Conservation (phyloP, 2,329 filamentous ascomycete species). For the Diaporthe vaccinii region DNA sequence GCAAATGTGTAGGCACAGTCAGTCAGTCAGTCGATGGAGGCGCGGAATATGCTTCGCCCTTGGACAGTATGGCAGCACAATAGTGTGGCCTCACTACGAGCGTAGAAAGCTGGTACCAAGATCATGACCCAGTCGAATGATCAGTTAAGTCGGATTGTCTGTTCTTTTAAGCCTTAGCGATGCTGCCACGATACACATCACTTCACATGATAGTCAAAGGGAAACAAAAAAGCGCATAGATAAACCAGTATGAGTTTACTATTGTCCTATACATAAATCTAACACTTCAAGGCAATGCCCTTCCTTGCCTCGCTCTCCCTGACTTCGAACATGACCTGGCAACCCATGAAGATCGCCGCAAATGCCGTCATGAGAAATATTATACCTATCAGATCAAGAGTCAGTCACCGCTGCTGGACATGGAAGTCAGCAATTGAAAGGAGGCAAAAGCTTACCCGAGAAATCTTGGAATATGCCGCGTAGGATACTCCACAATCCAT, state of each 20-base stretch:
- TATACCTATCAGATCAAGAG: conserved; percentile 64
- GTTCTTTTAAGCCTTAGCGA: too few relatives aligned
- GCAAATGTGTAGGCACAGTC: not conserved
- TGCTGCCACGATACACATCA: not conserved
- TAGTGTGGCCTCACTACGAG: not conserved
- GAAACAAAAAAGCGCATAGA: not conserved
- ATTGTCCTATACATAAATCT: conserved; percentile 34
- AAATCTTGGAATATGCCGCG: conserved; percentile 81
- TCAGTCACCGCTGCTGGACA: not conserved
- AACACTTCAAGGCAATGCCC: conserved; percentile 89
- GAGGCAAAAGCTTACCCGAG: conserved; percentile 65
- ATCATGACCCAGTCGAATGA: not conserved
- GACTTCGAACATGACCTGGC: conserved; percentile 97
- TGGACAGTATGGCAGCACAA: not conserved
- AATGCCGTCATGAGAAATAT: conserved; percentile 81
- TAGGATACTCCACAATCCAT: conserved; percentile 84
- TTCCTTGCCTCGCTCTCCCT: conserved; percentile 85
- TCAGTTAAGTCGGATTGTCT: too few relatives aligned
- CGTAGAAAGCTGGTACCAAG: not conserved
- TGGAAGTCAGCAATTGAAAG: not conserved
- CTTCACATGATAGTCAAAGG: too few relatives aligned
- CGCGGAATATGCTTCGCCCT: not conserved
- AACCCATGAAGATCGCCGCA: conserved; percentile 82
- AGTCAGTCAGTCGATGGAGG: not conserved
- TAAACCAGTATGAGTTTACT: not conserved